Conservation (phyloP, 2,329 filamentous ascomycete species). For the Massarina eburnea region DNA sequence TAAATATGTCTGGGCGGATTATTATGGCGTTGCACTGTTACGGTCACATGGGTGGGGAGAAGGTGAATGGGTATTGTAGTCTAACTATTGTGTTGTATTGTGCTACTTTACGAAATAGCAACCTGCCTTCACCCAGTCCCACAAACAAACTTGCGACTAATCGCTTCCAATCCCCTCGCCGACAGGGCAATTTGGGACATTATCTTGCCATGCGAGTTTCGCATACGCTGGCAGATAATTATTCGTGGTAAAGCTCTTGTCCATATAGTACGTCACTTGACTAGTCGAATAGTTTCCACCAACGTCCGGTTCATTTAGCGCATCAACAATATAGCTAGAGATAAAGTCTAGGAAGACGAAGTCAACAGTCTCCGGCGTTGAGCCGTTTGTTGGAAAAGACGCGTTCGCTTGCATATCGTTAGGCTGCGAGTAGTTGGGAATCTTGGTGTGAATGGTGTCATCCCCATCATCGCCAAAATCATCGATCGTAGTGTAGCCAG, state of each 20-base stretch:
- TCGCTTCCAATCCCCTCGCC: constrained; percentile 35
- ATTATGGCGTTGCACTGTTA: no score
- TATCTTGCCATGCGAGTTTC: constrained; percentile 44
- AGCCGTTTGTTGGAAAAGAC: constrained; percentile 50
- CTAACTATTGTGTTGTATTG: no score
- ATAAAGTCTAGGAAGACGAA: constrained; percentile 58
- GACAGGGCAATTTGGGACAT: constrained; percentile 45
- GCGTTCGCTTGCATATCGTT: constrained; percentile 55
- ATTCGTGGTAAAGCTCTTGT: constrained; percentile 46
- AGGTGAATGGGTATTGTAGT: no score
- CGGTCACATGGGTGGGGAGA: no score
- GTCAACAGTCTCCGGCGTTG: constrained; percentile 51
- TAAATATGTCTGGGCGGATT: no score
- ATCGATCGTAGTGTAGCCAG: constrained; percentile 59
- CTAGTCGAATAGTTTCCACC: constrained; percentile 33
- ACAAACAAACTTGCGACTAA: not conserved
- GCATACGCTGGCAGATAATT: constrained; percentile 46
- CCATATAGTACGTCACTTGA: constrained; percentile 43
- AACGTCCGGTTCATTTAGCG: constrained; percentile 33
- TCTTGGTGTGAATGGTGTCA: constrained; percentile 55
- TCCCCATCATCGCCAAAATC: constrained; percentile 61
- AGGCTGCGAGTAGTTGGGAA: constrained; percentile 53
- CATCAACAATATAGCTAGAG: constrained; percentile 37
- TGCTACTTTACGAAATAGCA: no score
- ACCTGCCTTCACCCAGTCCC: no score